Evolutionary conservation across 495 filamentous ascomycete species (phyloP).

Genomic region (Astrothelium macrocarpum): DNA sequence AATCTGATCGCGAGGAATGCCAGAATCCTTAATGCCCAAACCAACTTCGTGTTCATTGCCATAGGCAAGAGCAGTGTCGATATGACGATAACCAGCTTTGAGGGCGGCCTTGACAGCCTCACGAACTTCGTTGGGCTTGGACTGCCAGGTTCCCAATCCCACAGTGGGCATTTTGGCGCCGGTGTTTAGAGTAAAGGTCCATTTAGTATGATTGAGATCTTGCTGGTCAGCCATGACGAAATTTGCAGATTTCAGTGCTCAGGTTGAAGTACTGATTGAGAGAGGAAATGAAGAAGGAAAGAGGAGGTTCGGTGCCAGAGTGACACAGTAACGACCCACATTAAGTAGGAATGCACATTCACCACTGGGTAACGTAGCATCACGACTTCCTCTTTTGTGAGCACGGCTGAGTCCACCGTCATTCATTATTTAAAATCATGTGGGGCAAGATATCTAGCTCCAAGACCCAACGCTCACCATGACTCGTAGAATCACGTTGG

Average conservation of each 20-base stretch:
- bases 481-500: neutral
- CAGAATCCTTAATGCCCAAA: constrained; percentile 66
- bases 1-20: constrained; percentile 69
- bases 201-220: constrained; percentile 30
- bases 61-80: constrained; percentile 70
- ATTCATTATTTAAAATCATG: neutral
- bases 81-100: constrained; percentile 61
- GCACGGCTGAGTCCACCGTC: neutral
- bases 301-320: neutral
- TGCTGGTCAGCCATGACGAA: constrained; percentile 6
- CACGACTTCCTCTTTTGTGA: neutral
- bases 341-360: neutral
- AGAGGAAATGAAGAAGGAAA: neutral
- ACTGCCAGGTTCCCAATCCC: constrained; percentile 79
- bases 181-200: constrained; percentile 69
- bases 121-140: constrained; percentile 52
- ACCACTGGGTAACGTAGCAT: neutral
- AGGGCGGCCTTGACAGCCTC: constrained; percentile 69
- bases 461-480: neutral
- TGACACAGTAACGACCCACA: neutral
- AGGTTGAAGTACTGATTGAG: neutral
- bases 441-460: neutral
- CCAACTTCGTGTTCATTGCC: constrained; percentile 80
- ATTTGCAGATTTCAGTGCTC: neutral
- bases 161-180: constrained; percentile 70